phyloP scores from a whole-genome alignment of 768 basidiomycete species.

The Tricholoma sp. region DNA sequence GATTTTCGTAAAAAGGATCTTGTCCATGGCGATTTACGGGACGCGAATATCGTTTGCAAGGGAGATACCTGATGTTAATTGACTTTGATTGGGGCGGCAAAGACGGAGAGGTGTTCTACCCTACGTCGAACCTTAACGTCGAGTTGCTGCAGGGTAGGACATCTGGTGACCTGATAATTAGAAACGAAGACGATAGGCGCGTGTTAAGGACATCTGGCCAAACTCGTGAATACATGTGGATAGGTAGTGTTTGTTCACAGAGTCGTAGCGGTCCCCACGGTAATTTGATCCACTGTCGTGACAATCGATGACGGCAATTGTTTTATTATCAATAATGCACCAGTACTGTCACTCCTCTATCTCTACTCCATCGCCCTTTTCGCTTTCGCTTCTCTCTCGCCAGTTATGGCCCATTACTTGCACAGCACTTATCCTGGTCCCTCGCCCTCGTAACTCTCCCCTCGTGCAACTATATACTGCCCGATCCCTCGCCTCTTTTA shows the following conservation, averaged over 20 bases:
- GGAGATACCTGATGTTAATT: conserved; percentile 6
- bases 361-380: too few relatives aligned
- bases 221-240: background rate
- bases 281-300: too few relatives aligned
- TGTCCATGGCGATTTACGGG: conserved; percentile 20
- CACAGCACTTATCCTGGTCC: too few relatives aligned
- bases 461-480: too few relatives aligned
- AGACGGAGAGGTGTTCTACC: background rate
- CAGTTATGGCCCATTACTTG: too few relatives aligned
- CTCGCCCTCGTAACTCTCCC: too few relatives aligned
- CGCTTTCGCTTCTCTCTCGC: too few relatives aligned
- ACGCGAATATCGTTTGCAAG: conserved; percentile 17
- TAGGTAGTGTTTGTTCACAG: background rate
- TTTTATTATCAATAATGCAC: too few relatives aligned
- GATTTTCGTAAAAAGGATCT: background rate
- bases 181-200: background rate
- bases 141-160: background rate
- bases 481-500: too few relatives aligned
- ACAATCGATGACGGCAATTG: too few relatives aligned
- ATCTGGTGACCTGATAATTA: background rate
- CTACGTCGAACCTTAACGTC: background rate
- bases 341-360: too few relatives aligned
- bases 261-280: too few relatives aligned
- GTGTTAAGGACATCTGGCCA: background rate
- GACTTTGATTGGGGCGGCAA: conserved; percentile 11